A percentile compares a stretch with the other conserved stretches of the same genome.
These are phyloP conservation scores for Scortechinia acanthostroma DNA, from an alignment of 2,329 filamentous ascomycete genomes.

Conservation along the genomic window DNA sequence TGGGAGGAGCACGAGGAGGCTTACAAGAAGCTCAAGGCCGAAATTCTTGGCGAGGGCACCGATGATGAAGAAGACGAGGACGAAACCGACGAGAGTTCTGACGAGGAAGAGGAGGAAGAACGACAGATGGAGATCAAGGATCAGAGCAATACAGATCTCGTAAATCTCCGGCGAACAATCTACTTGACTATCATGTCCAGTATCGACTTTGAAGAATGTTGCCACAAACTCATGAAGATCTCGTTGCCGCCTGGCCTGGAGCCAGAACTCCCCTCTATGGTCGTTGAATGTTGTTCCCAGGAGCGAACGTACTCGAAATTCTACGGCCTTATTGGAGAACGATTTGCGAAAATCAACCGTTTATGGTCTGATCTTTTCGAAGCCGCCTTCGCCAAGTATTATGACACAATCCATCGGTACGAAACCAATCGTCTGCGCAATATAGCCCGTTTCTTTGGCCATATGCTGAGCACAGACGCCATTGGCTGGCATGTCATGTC, in stretches of 20 bases:
- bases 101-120: constrained; percentile 68
- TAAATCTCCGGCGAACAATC: constrained; percentile 86
- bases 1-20: constrained; percentile 87
- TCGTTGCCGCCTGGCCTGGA: constrained; percentile 82
- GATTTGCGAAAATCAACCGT: constrained; percentile 91
- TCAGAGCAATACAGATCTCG: constrained; percentile 89
- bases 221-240: constrained; percentile 94
- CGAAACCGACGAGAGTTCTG: constrained; percentile 52
- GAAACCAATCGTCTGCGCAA: constrained; percentile 93
- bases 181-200: constrained; percentile 97
- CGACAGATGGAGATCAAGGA: constrained; percentile 93
- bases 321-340: constrained; percentile 86
- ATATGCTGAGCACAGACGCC: constrained; percentile 79
- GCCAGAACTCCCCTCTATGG: constrained; percentile 87
- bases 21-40: constrained; percentile 83
- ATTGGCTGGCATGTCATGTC: constrained; percentile 88
- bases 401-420: constrained; percentile 93
- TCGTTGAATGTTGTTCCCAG: constrained; percentile 93
- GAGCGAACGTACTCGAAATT: constrained; percentile 97
- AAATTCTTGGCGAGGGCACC: constrained; percentile 89
- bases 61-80: constrained; percentile 69
- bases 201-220: constrained; percentile 91
- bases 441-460: constrained; percentile 89
- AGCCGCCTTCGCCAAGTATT: constrained; percentile 82
- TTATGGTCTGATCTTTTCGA: constrained; percentile 93